Evolutionary conservation across 2,329 filamentous ascomycete genomes (phyloP), one percentile per base, ranked within the genome.

Genomic region (Juglanconis oblonga): DNA sequence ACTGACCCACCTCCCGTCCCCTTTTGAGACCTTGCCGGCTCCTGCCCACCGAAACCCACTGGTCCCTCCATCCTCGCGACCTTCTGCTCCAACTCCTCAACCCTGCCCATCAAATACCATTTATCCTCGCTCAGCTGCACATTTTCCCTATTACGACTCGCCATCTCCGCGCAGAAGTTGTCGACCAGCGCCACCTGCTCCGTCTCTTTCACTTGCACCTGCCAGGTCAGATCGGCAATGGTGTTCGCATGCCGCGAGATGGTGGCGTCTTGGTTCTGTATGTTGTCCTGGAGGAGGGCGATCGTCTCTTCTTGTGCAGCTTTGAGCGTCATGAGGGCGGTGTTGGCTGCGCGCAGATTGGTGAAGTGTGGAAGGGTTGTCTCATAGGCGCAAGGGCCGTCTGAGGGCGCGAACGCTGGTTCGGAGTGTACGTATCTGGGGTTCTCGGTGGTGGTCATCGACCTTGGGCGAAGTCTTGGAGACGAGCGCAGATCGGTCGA

Each of bases 31-130:
- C 11, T 36, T 13, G 11, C 33, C 13, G 42, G 29, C 24, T 32
- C 29, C 35, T 44, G 24, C n/a, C 5, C 36, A 13, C 14, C 14
- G 5, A 24, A 31, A n/a, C n/a, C 8, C 14, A 14, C 11, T 29
- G 31, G 4, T 1, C 33, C n/a, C 3, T 51, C 47, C 47, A 51
- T 24, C 33, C n/a, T 51, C 31, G 55, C 29, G 6, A 44, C 38
- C 53, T 45, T 7, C 31, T 42, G 17, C 33, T 62, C 61, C 24
- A 62, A 24, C 45, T 60, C 53, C 32, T 48, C 53, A 17, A 62
- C 36, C 53, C 53, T 52, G 6, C 57, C 50, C 42, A 60, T 55
- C 14, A 60, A 36, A 29, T 31, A 35, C 58, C 44, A 54, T 45
- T 61, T 62, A 17, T 61, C 57, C 38, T 53, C 54, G 44, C 50